Evolutionary conservation across 2,329 filamentous ascomycete species (phyloP).

Genomic region (Botrytis fabae): DNA sequence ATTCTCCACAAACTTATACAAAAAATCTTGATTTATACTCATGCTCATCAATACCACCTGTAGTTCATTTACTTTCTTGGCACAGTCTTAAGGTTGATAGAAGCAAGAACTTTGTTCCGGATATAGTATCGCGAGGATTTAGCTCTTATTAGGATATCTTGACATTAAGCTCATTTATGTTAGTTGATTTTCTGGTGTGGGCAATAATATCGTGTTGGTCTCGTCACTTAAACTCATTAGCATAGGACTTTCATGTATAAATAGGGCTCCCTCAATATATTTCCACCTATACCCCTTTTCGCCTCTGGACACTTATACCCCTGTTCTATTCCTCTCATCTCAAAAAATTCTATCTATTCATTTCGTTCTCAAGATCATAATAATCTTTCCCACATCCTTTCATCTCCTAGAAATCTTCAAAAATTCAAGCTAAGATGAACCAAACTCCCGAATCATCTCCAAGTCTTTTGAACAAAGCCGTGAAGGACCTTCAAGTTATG

Average conservation of each 20-base stretch:
- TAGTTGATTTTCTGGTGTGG: neutral
- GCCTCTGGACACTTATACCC: neutral
- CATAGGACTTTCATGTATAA: neutral
- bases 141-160: neutral
- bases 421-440: neutral
- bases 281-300: neutral
- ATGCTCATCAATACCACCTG: neutral
- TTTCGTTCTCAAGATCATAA: neutral
- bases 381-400: neutral
- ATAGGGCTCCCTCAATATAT: too few relatives aligned
- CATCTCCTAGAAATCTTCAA: neutral
- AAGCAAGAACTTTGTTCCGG: neutral
- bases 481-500: neutral
- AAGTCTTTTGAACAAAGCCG: neutral
- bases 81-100: neutral
- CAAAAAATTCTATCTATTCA: neutral
- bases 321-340: neutral
- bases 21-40: neutral
- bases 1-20: rapidly evolving
- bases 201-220: neutral
- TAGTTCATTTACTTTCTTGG: neutral
- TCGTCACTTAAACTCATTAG: neutral
- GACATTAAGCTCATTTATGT: rapidly evolving
- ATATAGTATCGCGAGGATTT: neutral
- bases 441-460: neutral